Base-by-base conservation (phyloP, 805 yeast genomes). In the Cyberlindnera petersonii region DNA sequence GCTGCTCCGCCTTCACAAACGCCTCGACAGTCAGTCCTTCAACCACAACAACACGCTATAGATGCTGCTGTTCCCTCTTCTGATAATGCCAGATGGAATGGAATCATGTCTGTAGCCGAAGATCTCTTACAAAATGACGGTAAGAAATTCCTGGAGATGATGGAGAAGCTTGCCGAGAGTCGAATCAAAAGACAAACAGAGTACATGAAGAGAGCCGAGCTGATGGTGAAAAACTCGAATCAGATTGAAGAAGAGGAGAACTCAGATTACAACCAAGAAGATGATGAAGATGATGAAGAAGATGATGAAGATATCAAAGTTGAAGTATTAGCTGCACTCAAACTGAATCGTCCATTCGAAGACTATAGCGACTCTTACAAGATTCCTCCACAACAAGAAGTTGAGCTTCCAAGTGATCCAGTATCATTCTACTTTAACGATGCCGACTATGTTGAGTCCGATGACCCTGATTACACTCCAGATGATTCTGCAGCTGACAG, bases 111-210 rank as follows among this genome's bases (percentile, higher is more conserved):
- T 4, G 74, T 88, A 30, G 93, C 95, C 1, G 94, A 86, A 48
- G 94, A 86, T 53, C 60, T 88, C 20, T 68, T 86, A 50, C 76
- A 75, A 49, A 81, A 80, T 54, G 86, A 83, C 46, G 95, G 95
- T n/a, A 72, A 74, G 46, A 75, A 79, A 29, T 85, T 87, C 47
- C 72, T 86, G 23, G 81, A 81, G 47, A 80, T 86, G 72, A 81
- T 88, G 76, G 94, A 86, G 58, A 72, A 77, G 37, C 65, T 85
- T 31, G 85, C 87, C 4, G 72, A 73, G 41, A 70, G 77, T 31
- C 63, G 77, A 15, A 50, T 66, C 59, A 58, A 48, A 31, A 52
- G 58, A 35, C 53, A 53, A 16, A 16, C 48, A 6, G 52, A 53
- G n/a, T 36, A 37, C 7, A 9, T 44, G 19, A 39, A 35, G 26